Evolutionary conservation across 805 yeast species (phyloP).

Genomic region (Priceomyces carsonii): DNA sequence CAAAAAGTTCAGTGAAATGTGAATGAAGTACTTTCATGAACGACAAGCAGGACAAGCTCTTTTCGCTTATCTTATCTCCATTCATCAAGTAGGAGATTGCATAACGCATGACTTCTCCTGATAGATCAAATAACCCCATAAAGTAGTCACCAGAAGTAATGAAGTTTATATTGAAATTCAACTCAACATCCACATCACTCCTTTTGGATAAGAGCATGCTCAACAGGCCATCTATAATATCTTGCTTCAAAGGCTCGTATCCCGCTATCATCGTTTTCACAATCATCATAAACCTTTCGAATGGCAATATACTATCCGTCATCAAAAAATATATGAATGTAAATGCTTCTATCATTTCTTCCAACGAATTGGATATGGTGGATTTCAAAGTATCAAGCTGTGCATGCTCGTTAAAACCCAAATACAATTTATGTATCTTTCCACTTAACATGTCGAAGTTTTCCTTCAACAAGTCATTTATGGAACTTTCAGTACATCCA

Average conservation of each 20-base stretch:
- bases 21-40: slow-evolving; percentile 17
- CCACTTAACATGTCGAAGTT: slow-evolving; percentile 13
- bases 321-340: slow-evolving; percentile 21
- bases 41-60: slow-evolving; percentile 12
- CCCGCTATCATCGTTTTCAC: slow-evolving; percentile 1
- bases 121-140: slow-evolving; percentile 41
- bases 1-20: slow-evolving; percentile 11
- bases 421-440: slow-evolving; percentile 8
- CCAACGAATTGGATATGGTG: slow-evolving; percentile 23
- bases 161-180: slow-evolving; percentile 7
- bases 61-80: slow-evolving; percentile 12
- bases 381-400: slow-evolving; percentile 15
- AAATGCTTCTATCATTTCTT: slow-evolving; percentile 28
- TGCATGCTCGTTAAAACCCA: slow-evolving; percentile 11
- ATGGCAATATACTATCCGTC: slow-evolving; percentile 13
- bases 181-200: neutral
- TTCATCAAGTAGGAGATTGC: slow-evolving; percentile 28
- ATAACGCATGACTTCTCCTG: slow-evolving; percentile 44
- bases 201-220: neutral
- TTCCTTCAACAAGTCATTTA: slow-evolving; percentile 13
- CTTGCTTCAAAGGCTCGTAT: neutral
- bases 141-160: slow-evolving; percentile 30
- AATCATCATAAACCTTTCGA: slow-evolving; percentile 10
- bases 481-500: neutral
- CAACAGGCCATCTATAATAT: neutral